A percentile compares a stretch with the other conserved stretches of the same genome.
Evolutionary conservation across 495 filamentous ascomycete species (phyloP).

Genomic region (Patellaria atrata): DNA sequence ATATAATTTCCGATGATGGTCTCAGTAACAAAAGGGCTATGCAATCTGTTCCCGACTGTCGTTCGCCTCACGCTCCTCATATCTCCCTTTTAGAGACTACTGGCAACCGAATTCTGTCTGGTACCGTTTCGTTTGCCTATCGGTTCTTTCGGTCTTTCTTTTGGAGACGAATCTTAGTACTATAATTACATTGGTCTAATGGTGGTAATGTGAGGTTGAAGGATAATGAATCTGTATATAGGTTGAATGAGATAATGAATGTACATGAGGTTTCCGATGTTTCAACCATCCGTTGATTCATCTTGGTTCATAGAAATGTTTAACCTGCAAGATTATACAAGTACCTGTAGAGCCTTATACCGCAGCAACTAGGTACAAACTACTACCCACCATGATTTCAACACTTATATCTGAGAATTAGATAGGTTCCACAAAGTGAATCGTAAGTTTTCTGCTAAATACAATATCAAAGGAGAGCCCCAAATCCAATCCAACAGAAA

Average conservation of each 20-base stretch:
- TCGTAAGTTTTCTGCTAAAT: slow-evolving; percentile 1
- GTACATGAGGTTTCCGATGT: not conserved
- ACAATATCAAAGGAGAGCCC: not conserved
- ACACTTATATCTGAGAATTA: not conserved
- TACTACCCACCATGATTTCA: not conserved
- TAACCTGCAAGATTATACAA: not conserved
- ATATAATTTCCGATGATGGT: no score
- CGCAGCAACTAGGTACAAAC: not conserved
- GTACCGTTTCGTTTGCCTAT: no score
- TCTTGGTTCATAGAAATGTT: not conserved
- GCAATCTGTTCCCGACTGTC: no score
- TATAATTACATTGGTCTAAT: no score
- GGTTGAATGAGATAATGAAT: not conserved
- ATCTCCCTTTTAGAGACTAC: no score
- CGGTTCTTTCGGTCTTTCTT: no score
- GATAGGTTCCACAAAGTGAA: slow-evolving; percentile 1
- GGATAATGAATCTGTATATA: not conserved
- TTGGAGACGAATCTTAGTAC: no score
- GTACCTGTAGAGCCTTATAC: slow-evolving; percentile 1
- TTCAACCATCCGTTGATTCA: slow-evolving; percentile 1
- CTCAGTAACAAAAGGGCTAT: no score
- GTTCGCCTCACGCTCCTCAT: no score
- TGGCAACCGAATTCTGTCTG: no score
- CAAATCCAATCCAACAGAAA: not conserved
- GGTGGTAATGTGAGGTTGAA: no score